Base-by-base conservation (phyloP, 139 green algal genomes). In the Chlorella sp. region DNA sequence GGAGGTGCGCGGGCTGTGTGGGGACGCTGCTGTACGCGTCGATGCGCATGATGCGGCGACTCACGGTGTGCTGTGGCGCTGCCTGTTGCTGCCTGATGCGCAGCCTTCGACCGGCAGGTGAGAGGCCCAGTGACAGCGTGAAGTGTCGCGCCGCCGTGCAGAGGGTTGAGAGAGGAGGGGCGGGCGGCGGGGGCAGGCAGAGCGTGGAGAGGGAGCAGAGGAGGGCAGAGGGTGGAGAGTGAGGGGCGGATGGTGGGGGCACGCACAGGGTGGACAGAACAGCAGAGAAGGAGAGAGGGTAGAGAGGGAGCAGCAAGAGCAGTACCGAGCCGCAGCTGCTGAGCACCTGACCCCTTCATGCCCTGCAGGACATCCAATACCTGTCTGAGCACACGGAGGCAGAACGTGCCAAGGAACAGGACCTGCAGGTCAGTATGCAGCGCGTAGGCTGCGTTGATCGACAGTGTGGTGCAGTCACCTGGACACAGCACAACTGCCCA, bases 381-480 rank as follows among this genome's bases (percentile, higher is more conserved):
- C n/a, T 81, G 23, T 31, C 51, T 1, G 76, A 81, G 31, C 77
- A 77, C 70, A 81, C 77, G 31, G 65, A 73, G 2, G 30, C 35
- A 10, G 31, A 74, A 42, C 35, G 59, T 26, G 60, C 74, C 34
- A 66, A 81, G 64, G 76, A 72, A 30, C 14, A 42, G 24, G 66
- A 62, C 32, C 20, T 69, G 20, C 63, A 32, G 63, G 31, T n/a
- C n/a, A n/a, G n/a, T n/a, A n/a, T n/a, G n/a, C n/a, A 35, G 27
- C 27, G 3, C 3, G 55, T 6, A 63, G 6, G 55, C 14, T 63
- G 6, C 55, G 17, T 31, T n/a, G 26, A 6, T 31, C 4, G 17
- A 29, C 55, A 63, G 17, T 6, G 26, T n/a, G 20, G 17, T 3
- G 3, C 17, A 6, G 4, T 4, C 17, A 63, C 55, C 14, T n/a